Conservation (phyloP, 768 basidiomycete genomes). For the Lyophyllum decastes region DNA sequence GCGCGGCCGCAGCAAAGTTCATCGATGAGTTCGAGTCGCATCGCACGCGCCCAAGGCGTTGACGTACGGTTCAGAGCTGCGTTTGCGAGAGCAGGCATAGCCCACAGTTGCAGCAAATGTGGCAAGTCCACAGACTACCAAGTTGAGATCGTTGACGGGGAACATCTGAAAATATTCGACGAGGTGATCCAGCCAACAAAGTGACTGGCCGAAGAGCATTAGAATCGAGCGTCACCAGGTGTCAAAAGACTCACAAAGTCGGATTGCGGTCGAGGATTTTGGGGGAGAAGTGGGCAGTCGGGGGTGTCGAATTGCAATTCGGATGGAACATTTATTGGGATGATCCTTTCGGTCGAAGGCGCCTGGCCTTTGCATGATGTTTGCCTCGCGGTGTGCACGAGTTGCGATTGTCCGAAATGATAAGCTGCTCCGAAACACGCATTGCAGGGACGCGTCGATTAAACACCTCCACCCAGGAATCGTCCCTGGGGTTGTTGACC, state of each 20-base stretch:
- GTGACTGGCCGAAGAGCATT: not conserved
- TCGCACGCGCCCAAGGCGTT: slow-evolving; percentile 6
- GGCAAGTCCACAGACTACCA: slow-evolving; percentile 57
- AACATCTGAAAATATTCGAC: slow-evolving; percentile 34
- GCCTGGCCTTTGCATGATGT: slow-evolving; percentile 20
- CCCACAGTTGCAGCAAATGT: slow-evolving; percentile 62
- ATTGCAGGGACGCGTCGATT: not conserved
- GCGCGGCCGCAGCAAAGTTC: slow-evolving; percentile 3
- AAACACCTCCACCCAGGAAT: not conserved
- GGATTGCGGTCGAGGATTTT: not conserved
- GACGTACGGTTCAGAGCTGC: slow-evolving; percentile 31
- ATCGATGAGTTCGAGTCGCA: slow-evolving; percentile 6
- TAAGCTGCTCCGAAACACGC: not conserved
- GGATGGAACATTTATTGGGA: not conserved
- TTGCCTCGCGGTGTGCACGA: slow-evolving; percentile 27
- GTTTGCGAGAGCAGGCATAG: slow-evolving; percentile 53
- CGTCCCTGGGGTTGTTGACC: too few species aligned
- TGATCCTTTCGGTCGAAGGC: slow-evolving; percentile 1
- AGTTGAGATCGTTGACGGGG: slow-evolving; percentile 53
- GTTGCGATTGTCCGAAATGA: slow-evolving; percentile 11
- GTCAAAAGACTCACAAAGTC: not conserved
- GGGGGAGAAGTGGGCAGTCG: not conserved
- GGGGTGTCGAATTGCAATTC: not conserved
- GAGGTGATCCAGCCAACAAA: not conserved
- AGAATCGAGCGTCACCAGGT: not conserved